Evolutionary conservation across 441 rosid species (phyloP), one percentile per base, ranked within the genome.

Genomic region (Populus hybrid): DNA sequence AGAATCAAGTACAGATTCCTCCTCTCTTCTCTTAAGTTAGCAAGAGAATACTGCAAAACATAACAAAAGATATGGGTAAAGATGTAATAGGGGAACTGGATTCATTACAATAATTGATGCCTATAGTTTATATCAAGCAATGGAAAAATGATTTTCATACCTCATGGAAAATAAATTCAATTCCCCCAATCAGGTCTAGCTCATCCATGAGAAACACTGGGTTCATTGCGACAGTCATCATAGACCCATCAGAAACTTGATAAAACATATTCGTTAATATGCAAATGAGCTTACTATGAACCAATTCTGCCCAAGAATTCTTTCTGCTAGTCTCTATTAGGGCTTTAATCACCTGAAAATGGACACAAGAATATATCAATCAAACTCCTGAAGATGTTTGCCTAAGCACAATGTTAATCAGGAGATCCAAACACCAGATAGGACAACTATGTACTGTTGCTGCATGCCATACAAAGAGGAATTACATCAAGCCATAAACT

Each of bases 261-360:
- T 97, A 97, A 78, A 93, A 89, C 98, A 94, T 97, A 83, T 97
- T 94, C 63, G 94, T 85, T 84, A 97, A 87, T 85, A 97, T 89
- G 87, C 92, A 91, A 80, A 90, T 80, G 80, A 97, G 98, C 89
- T 90, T 94, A 88, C 91, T 91, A 78, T 94, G 98, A 85, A 97
- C 98, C 83, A 94, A 85, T 83, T 93, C 99, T 66, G 98, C 98
- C 99, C 99, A 97, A 65, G 93, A 93, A 84, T 94, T 90, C 78
- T 69, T 72, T 87, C 97, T 87, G 91, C 99, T 90, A 70, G 80
- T 83, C 85, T 83, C 84, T 77, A 97, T 79, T 73, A 97, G 88
- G 74, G 90, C 88, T 88, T 87, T 97, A 69, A 97, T 83, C 76
- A 94, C 99, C 99, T 97, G 90, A 81, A 82, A 72, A 79, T 36